A percentile compares a stretch with the other conserved stretches of the same genome.
Evolutionary conservation across 1,284 basidiomycete genomes (phyloP).

Genomic region (Austroboletus novae-zelandiae): DNA sequence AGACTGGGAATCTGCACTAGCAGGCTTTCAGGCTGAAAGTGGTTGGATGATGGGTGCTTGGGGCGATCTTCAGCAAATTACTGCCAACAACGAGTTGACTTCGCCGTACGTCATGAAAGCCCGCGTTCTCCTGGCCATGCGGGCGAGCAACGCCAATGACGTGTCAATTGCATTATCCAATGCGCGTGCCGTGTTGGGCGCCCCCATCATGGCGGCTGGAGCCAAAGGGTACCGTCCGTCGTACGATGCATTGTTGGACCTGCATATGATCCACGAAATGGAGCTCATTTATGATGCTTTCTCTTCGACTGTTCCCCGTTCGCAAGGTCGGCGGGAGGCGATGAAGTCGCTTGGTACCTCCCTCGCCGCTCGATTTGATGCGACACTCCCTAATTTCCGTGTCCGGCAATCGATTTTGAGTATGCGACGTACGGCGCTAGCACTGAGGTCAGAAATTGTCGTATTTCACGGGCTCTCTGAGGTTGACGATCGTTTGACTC

Average conservation of each 20-base stretch:
- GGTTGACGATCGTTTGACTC: conserved; percentile 10
- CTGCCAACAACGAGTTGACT: conserved; percentile 47
- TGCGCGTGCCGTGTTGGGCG: conserved; percentile 79
- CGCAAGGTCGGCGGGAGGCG: conserved; percentile 36
- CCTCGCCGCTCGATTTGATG: conserved; percentile 66
- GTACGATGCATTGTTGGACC: conserved; percentile 84
- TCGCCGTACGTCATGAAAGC: conserved; percentile 77
- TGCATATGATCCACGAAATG: conserved; percentile 90
- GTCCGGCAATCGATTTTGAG: conserved; percentile 89
- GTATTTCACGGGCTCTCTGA: background rate
- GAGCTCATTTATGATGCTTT: conserved; percentile 68
- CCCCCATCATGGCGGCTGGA: conserved; percentile 79
- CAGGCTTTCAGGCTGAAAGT: conserved; percentile 89
- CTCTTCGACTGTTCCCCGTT: conserved; percentile 33
- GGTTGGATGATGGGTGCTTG: conserved; percentile 96
- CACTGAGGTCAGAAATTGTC: conserved; percentile 53
- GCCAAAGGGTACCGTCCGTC: conserved; percentile 79
- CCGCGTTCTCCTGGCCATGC: conserved; percentile 80
- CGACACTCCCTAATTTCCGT: conserved; percentile 90
- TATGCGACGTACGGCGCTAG: conserved; percentile 85
- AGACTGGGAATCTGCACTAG: conserved; percentile 78
- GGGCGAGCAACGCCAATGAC: conserved; percentile 45
- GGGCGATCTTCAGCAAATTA: conserved; percentile 71
- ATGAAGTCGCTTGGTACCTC: conserved; percentile 23
- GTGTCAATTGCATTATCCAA: conserved; percentile 55